Conservation (phyloP, 225 moss, liverwort and hornwort species). For the Antitrichia curtipendula region DNA sequence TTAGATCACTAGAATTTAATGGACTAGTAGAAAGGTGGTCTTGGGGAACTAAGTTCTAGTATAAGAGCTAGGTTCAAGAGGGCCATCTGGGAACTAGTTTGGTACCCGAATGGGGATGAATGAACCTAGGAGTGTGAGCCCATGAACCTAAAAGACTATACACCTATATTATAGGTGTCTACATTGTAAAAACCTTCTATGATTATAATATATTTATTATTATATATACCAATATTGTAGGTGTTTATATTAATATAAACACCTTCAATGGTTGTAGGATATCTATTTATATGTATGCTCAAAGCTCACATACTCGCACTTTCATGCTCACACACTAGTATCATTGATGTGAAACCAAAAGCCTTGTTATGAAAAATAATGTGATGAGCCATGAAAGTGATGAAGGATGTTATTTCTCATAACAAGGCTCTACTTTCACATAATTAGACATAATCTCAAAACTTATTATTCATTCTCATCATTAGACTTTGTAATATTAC, state of each 20-base stretch:
- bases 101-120: not conserved
- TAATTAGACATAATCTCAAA: not conserved
- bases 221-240: no score
- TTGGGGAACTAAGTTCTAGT: fast-evolving
- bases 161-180: no score
- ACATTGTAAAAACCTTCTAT: no score
- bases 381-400: fast-evolving
- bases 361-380: fast-evolving
- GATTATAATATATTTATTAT: no score
- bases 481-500: not conserved
- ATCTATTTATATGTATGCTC: no score
- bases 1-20: not conserved
- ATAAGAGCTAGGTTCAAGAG: fast-evolving
- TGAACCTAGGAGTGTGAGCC: no score
- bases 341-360: not conserved
- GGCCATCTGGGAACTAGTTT: fast-evolving
- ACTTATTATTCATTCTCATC: not conserved
- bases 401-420: no score
- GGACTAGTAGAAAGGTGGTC: not conserved
- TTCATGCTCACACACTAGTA: no score
- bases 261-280: no score
- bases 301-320: no score
- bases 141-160: no score
- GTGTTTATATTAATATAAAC: no score
- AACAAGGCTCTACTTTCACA: not conserved